phyloP scores from a whole-genome alignment of 148 eudicot genomes.

The Dysphania ambrosioides region DNA sequence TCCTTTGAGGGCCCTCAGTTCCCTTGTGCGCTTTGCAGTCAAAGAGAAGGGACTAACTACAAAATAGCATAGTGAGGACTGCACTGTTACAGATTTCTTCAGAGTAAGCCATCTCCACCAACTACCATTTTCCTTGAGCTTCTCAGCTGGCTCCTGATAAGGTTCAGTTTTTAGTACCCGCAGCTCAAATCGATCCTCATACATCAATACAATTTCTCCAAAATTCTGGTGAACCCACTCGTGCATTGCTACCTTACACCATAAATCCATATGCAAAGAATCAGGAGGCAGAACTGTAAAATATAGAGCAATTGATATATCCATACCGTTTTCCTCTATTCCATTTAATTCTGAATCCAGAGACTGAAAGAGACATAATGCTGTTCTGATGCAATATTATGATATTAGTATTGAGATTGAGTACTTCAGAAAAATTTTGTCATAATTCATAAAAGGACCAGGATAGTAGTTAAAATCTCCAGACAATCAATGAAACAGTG shows the following conservation, averaged over 20 bases:
- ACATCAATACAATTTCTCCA: conserved; percentile 81
- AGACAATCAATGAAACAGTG: background rate
- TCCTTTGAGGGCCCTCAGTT: conserved; percentile 76
- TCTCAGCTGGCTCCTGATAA: conserved; percentile 39
- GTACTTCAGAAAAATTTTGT: background rate
- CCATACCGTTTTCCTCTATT: background rate
- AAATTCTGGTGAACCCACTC: conserved; percentile 94
- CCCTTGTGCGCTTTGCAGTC: conserved; percentile 76
- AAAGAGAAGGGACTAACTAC: conserved; percentile 45
- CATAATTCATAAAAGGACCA: background rate
- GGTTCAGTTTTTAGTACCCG: conserved; percentile 50
- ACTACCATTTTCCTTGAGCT: conserved; percentile 33
- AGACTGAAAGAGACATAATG: background rate
- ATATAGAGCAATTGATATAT: conserved; percentile 3
- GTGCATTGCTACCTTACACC: conserved; percentile 68
- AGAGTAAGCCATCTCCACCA: conserved; percentile 72
- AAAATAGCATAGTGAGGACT: conserved; percentile 38
- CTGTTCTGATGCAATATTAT: background rate
- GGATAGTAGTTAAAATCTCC: background rate
- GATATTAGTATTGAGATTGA: background rate
- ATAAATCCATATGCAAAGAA: conserved; percentile 23
- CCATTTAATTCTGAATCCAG: background rate
- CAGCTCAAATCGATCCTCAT: conserved; percentile 85
- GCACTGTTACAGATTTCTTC: conserved; percentile 36
- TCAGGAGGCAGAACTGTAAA: conserved; percentile 20